These are phyloP conservation scores for Cercospora nicotianae DNA, from an alignment of 2,329 filamentous ascomycete species.

Conservation along the genomic window DNA sequence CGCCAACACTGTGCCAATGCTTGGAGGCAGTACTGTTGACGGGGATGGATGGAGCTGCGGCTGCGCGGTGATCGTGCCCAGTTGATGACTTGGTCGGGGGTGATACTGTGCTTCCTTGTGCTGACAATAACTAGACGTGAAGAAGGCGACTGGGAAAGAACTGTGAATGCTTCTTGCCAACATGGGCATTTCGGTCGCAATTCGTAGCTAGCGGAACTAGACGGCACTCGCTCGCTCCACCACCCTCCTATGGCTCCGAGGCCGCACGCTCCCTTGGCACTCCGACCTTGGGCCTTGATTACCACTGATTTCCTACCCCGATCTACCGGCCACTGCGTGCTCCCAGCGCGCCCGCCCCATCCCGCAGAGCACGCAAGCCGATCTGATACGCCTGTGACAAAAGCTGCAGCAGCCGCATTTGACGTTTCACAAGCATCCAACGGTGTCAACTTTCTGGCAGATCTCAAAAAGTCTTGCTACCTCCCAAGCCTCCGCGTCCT, in stretches of 20 bases:
- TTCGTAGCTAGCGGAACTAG: neutral
- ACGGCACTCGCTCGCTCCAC: neutral
- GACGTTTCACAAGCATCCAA: neutral
- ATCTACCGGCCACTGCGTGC: neutral
- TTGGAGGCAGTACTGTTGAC: neutral
- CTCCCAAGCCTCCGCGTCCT: constrained; percentile 6
- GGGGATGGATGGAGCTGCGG: neutral
- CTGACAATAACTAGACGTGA: neutral
- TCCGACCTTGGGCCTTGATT: neutral
- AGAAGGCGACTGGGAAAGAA: neutral
- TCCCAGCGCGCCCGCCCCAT: neutral
- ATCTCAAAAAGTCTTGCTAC: constrained; percentile 1
- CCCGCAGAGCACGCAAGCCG: neutral
- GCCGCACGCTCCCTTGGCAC: neutral
- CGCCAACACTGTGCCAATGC: neutral
- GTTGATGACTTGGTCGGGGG: neutral
- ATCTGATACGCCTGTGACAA: neutral
- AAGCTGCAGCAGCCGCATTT: neutral
- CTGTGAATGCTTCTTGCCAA: neutral
- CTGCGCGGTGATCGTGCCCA: neutral
- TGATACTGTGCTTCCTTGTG: neutral
- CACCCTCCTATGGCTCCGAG: neutral
- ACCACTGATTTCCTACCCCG: neutral
- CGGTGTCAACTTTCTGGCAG: constrained; percentile 1
- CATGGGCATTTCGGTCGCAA: neutral